phyloP scores from a whole-genome alignment of 1,284 basidiomycete species.

The Xerocomus nothofagi region DNA sequence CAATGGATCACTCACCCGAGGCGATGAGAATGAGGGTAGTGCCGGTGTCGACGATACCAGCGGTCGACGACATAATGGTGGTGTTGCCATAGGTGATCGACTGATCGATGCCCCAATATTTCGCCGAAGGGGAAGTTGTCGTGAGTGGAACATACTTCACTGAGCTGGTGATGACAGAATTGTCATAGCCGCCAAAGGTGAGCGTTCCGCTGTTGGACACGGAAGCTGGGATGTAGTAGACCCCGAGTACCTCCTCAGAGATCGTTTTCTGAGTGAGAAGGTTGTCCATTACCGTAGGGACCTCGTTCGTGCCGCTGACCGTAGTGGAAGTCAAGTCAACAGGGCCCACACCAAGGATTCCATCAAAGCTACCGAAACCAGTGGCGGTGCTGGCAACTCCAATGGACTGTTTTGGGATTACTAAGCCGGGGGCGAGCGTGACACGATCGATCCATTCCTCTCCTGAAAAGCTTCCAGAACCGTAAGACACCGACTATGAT shows the following conservation, averaged over 20 bases:
- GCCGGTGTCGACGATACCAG: slow-evolving; percentile 38
- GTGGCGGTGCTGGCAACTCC: slow-evolving; percentile 46
- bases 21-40: slow-evolving; percentile 47
- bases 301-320: slow-evolving; percentile 23
- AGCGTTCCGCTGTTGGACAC: slow-evolving; percentile 42
- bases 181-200: slow-evolving; percentile 49
- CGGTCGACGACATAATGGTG: slow-evolving; percentile 38
- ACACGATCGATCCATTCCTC: slow-evolving; percentile 52
- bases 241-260: slow-evolving; percentile 44
- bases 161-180: slow-evolving; percentile 42
- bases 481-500: slow-evolving; percentile 46
- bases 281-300: slow-evolving; percentile 46
- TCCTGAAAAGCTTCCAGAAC: slow-evolving; percentile 52
- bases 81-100: slow-evolving; percentile 44
- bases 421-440: slow-evolving; percentile 41
- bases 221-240: slow-evolving; percentile 48
- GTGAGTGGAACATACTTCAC: slow-evolving; percentile 53
- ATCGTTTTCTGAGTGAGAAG: slow-evolving; percentile 45
- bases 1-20: slow-evolving; percentile 32
- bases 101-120: slow-evolving; percentile 58
- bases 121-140: slow-evolving; percentile 42
- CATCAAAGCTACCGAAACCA: slow-evolving; percentile 41
- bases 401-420: slow-evolving; percentile 50
- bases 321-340: slow-evolving; percentile 47
- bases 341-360: slow-evolving; percentile 59